Evolutionary conservation across 345 rosid genomes (phyloP).

Genomic region (Hypericum androsaemum): DNA sequence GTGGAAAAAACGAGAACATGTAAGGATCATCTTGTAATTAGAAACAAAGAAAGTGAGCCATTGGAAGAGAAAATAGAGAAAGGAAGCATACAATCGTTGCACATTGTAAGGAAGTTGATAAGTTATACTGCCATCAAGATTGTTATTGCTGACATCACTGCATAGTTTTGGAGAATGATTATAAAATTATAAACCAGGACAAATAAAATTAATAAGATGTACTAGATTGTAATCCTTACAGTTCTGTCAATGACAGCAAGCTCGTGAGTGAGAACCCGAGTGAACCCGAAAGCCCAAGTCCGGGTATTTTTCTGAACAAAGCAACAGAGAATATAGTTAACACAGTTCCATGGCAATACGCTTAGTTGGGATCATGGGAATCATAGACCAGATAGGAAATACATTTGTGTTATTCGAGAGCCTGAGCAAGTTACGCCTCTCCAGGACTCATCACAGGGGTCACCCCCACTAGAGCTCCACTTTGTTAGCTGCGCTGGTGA

Average conservation of each 20-base stretch:
- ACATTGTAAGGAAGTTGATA: slow-evolving; percentile 51
- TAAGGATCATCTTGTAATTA: slow-evolving; percentile 8
- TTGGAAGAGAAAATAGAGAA: background rate
- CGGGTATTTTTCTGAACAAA: slow-evolving; percentile 50
- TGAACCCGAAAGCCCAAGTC: slow-evolving; percentile 67
- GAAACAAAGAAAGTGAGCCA: background rate
- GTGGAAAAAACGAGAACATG: slow-evolving; percentile 15
- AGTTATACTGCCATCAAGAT: slow-evolving; percentile 49
- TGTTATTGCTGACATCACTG: slow-evolving; percentile 85
- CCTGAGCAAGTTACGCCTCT: slow-evolving; percentile 75
- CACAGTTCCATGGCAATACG: slow-evolving; percentile 2
- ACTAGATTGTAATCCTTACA: slow-evolving; percentile 44
- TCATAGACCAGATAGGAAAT: slow-evolving; percentile 16
- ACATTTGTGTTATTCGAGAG: slow-evolving; percentile 74
- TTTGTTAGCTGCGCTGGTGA: slow-evolving; percentile 50
- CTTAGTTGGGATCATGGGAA: slow-evolving; percentile 3
- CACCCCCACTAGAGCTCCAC: slow-evolving; percentile 61
- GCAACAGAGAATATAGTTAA: background rate
- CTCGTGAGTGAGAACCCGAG: slow-evolving; percentile 45
- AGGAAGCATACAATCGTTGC: slow-evolving; percentile 50
- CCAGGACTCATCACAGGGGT: slow-evolving; percentile 94
- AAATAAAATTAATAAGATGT: slow-evolving; percentile 8
- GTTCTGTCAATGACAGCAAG: slow-evolving; percentile 48
- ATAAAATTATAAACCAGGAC: background rate
- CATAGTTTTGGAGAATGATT: slow-evolving; percentile 19